A percentile compares a stretch with the other conserved stretches of the same genome.
These are phyloP conservation scores for Endotrypanum monterogeii DNA, from an alignment of 208 protist genomes.

Conservation along the genomic window DNA sequence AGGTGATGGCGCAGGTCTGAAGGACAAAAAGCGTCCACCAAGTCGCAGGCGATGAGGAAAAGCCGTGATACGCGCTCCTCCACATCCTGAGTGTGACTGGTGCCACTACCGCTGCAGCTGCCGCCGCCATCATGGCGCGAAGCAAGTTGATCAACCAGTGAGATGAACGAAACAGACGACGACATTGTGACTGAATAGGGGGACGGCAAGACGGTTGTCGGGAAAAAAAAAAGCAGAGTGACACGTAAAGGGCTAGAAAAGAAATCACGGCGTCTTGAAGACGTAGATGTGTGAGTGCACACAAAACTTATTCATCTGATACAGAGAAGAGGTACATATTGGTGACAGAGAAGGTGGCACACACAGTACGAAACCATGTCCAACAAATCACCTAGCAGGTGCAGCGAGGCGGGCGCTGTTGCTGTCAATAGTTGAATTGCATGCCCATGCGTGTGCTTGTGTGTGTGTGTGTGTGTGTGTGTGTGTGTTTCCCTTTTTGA, in stretches of 20 bases:
- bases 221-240: neutral
- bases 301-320: neutral
- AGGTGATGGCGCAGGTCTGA: constrained; percentile 15
- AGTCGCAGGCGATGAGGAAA: constrained; percentile 28
- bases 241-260: neutral
- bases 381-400: neutral
- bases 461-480: constrained; percentile 15
- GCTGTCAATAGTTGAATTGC: neutral
- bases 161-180: constrained; percentile 6
- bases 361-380: neutral
- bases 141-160: constrained; percentile 28
- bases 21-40: constrained; percentile 10
- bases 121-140: constrained; percentile 8
- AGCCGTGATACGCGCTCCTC: constrained; percentile 17
- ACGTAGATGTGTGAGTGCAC: neutral
- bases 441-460: constrained; percentile 6
- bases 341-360: neutral
- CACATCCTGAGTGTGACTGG: constrained; percentile 4
- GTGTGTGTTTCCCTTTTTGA: no score
- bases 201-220: neutral
- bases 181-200: neutral
- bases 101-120: constrained; percentile 6
- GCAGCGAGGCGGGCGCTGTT: neutral
- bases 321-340: neutral
- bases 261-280: neutral